phyloP scores from a whole-genome alignment of 306 rosid species.

The Rosa lucieae region DNA sequence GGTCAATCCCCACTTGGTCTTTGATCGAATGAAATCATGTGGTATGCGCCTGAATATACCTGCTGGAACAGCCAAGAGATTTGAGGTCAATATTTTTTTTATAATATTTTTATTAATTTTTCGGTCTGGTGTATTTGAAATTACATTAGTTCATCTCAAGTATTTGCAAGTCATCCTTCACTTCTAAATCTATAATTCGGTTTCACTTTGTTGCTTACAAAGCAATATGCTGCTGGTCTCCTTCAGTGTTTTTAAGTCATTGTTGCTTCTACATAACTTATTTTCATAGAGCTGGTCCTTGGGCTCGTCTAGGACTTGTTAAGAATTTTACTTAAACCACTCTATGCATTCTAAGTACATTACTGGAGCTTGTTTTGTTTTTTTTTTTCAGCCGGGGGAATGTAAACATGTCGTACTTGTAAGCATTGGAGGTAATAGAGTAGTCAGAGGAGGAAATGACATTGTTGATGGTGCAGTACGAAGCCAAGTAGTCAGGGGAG shows the following conservation, averaged over 20 bases:
- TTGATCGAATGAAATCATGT: constrained; percentile 76
- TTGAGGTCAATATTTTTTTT: constrained; percentile 58
- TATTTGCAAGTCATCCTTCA: neutral
- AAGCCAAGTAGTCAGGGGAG: constrained; percentile 39
- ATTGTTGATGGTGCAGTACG: constrained; percentile 66
- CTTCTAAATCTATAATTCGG: neutral
- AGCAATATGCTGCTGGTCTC: neutral
- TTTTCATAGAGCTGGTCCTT: neutral
- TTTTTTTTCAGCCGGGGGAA: constrained; percentile 81
- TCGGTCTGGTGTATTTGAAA: neutral
- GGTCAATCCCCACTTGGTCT: constrained; percentile 70
- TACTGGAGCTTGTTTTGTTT: constrained; percentile 29
- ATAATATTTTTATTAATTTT: neutral
- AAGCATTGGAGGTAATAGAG: constrained; percentile 75
- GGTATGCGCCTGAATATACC: constrained; percentile 88
- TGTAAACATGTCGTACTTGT: constrained; percentile 68
- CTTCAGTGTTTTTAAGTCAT: neutral
- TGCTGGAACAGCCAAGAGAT: constrained; percentile 86
- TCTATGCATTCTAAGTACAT: constrained; percentile 22
- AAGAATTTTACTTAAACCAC: neutral
- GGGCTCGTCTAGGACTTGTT: neutral
- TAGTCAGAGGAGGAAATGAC: constrained; percentile 79
- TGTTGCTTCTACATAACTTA: neutral
- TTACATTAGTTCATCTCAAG: neutral
- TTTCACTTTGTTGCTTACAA: neutral